Evolutionary conservation across 1,139 yeast species (phyloP).

Genomic region (Ashbya aceris): DNA sequence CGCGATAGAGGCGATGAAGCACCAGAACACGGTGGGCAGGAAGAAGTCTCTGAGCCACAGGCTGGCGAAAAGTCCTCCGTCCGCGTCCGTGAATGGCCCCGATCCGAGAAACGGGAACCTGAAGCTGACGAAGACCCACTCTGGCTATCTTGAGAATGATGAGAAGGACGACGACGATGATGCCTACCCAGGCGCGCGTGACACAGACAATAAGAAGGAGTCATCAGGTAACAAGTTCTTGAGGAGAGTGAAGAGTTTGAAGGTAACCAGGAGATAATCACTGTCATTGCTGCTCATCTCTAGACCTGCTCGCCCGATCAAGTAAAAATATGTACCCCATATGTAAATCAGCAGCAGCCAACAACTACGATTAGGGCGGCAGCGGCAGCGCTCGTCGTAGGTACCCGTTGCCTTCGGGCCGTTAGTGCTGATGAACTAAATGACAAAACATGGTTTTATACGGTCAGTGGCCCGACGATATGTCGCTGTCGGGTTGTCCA

Average conservation of each 20-base stretch:
- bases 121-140: constrained; percentile 13
- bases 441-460: too few species aligned
- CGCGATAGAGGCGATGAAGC: constrained; percentile 33
- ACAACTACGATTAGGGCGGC: too few species aligned
- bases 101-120: constrained; percentile 7
- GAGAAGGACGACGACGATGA: constrained; percentile 32
- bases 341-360: too few species aligned
- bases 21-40: constrained; percentile 39
- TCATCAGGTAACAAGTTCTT: constrained; percentile 45
- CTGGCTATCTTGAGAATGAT: constrained; percentile 14
- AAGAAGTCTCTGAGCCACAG: constrained; percentile 72
- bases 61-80: constrained; percentile 23
- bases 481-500: too few species aligned
- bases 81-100: background rate
- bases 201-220: constrained; percentile 25
- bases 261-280: constrained; percentile 42
- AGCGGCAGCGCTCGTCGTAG: too few species aligned
- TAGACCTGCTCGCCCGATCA: too few species aligned
- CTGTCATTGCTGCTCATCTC: too few species aligned
- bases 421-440: too few species aligned
- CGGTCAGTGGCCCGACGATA: too few species aligned
- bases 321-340: too few species aligned
- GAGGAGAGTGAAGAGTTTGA: constrained; percentile 81
- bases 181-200: constrained; percentile 25
- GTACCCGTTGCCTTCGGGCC: too few species aligned